Evolutionary conservation across 2,329 filamentous ascomycete species (phyloP).

Genomic region (Aspergillus phoenicis): DNA sequence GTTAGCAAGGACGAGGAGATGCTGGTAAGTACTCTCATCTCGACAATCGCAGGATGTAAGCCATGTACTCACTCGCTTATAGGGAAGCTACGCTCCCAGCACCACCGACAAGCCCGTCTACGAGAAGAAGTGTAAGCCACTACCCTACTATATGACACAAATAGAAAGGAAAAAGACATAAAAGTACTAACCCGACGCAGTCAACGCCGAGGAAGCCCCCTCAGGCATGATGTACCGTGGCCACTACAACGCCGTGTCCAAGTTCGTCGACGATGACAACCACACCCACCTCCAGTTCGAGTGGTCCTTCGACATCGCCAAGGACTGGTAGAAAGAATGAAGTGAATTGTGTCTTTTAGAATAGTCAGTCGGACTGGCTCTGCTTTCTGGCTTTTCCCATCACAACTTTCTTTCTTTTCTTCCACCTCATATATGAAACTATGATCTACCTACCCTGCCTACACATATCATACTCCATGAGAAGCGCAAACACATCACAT

Average conservation of each 20-base stretch:
- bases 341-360: not conserved
- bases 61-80: not conserved
- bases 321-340: slow-evolving; percentile 70
- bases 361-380: not conserved
- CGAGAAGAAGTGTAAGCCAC: slow-evolving; percentile 81
- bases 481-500: not conserved
- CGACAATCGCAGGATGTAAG: no score
- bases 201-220: slow-evolving; percentile 89
- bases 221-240: slow-evolving; percentile 87
- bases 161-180: no score
- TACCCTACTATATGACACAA: not conserved
- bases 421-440: slow-evolving; percentile 11
- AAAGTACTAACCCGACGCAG: slow-evolving; percentile 49
- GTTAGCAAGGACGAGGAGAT: slow-evolving; percentile 96
- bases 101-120: slow-evolving; percentile 84
- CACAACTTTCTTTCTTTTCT: not conserved
- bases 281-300: slow-evolving; percentile 88
- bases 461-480: not conserved
- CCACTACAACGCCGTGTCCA: slow-evolving; percentile 84
- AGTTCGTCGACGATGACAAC: slow-evolving; percentile 94
- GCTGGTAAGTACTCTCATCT: slow-evolving; percentile 67
- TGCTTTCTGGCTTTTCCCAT: not conserved
- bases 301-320: slow-evolving; percentile 95
- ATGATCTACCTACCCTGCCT: not conserved
- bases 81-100: slow-evolving; percentile 93